Evolutionary conservation across 768 basidiomycete genomes (phyloP).

Genomic region (Leccinum sublutescens): DNA sequence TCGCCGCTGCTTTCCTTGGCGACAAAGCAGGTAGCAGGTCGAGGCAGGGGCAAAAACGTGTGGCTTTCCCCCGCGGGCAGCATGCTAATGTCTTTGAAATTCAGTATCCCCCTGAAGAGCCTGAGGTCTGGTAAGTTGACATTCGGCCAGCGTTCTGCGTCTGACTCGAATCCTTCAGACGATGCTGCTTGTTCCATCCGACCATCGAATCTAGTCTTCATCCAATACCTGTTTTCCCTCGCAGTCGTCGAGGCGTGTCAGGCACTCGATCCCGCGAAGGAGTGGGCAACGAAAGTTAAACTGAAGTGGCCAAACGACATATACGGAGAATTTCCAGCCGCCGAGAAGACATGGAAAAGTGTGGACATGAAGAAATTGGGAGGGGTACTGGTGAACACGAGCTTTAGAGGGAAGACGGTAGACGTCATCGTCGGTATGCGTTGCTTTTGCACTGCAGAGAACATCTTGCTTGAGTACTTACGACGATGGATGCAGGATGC

Average conservation of each 20-base stretch:
- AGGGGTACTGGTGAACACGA: conserved; percentile 88
- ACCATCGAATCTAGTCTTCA: conserved; percentile 73
- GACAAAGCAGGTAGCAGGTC: conserved; percentile 81
- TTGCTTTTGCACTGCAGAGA: neutral
- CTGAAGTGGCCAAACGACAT: conserved; percentile 99
- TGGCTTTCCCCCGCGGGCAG: conserved; percentile 95
- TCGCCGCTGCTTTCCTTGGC: conserved; percentile 81
- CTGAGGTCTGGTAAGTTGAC: conserved; percentile 5
- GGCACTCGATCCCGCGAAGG: conserved; percentile 44
- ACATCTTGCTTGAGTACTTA: conserved; percentile 1
- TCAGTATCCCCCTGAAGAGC: conserved; percentile 22
- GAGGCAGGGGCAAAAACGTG: conserved; percentile 84
- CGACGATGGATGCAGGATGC: conserved; percentile 55
- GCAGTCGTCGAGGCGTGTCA: conserved; percentile 87
- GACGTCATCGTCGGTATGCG: conserved; percentile 78
- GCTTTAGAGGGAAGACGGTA: conserved; percentile 67
- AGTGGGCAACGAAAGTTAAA: conserved; percentile 55
- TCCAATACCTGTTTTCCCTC: conserved; percentile 90
- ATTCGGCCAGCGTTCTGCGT: neutral
- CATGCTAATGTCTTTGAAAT: conserved; percentile 56
- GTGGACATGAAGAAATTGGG: conserved; percentile 76
- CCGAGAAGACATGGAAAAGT: conserved; percentile 23
- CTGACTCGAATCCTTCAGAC: neutral
- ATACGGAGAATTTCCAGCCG: conserved; percentile 61
- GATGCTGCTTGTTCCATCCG: conserved; percentile 14